These are phyloP conservation scores for Aureobasidium namibiae DNA, from an alignment of 2,329 filamentous ascomycete species.

Conservation along the genomic window DNA sequence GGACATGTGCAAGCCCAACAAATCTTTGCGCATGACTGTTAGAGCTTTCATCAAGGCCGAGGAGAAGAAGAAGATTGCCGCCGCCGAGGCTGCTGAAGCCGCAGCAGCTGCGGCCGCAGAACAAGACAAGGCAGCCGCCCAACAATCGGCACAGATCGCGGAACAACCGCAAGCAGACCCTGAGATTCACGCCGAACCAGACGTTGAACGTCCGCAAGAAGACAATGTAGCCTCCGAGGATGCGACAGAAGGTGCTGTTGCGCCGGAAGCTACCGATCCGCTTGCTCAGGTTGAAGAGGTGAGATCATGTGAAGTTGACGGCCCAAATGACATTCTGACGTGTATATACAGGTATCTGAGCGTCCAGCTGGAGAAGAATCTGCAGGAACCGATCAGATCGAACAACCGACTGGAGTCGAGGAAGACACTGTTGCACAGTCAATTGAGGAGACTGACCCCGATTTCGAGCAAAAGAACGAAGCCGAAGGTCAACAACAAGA, in stretches of 20 bases:
- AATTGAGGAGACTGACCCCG: not conserved
- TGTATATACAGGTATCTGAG: not conserved
- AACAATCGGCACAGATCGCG: not conserved
- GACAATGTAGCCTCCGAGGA: not conserved
- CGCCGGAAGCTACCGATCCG: not conserved
- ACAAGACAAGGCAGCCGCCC: slow-evolving; percentile 19
- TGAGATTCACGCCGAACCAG: not conserved
- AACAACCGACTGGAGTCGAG: not conserved
- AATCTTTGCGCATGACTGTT: slow-evolving; percentile 84
- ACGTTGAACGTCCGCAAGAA: not conserved
- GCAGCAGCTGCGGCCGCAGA: slow-evolving; percentile 3
- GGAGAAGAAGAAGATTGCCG: slow-evolving; percentile 61
- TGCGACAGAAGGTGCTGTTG: slow-evolving; percentile 10
- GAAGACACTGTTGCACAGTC: slow-evolving; percentile 6
- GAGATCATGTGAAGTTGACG: not conserved
- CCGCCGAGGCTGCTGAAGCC: slow-evolving; percentile 17
- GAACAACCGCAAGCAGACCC: not conserved
- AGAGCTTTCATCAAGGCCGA: slow-evolving; percentile 84
- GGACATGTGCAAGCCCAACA: slow-evolving; percentile 81
- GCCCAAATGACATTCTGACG: not conserved
- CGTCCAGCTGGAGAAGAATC: not conserved
- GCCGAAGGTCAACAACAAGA: not conserved
- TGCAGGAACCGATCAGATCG: not conserved
- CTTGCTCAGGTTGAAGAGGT: slow-evolving; percentile 10
- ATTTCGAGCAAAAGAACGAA: not conserved